Evolutionary conservation across 164 flowering plant genomes (phyloP).

Genomic region (Saururus chinensis): DNA sequence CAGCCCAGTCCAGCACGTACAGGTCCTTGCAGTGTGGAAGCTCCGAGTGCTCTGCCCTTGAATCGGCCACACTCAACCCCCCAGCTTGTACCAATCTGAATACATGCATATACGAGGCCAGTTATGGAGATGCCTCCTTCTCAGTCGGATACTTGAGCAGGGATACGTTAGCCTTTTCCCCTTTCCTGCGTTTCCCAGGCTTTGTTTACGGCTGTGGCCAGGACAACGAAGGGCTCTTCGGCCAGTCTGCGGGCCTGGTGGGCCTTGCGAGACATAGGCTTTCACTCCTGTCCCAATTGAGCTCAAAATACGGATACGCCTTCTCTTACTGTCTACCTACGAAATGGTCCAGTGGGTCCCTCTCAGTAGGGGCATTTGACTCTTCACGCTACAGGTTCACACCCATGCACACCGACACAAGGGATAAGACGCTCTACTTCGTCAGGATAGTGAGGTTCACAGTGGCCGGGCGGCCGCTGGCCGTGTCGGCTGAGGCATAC

Average conservation of each 20-base stretch:
- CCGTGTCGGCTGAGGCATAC: conserved; percentile 8
- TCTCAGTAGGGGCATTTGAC: conserved; percentile 20
- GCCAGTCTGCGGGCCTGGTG: conserved; percentile 31
- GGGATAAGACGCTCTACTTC: conserved; percentile 24
- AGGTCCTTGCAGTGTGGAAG: conserved; percentile 16
- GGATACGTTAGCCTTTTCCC: conserved; percentile 23
- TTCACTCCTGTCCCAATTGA: conserved; percentile 28
- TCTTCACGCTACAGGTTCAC: conserved; percentile 24
- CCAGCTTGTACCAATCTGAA: conserved; percentile 15
- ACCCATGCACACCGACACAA: conserved; percentile 24
- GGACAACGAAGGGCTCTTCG: conserved; percentile 41
- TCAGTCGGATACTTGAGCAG: conserved; percentile 30
- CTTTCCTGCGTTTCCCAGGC: conserved; percentile 7
- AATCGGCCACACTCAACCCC: conserved; percentile 30
- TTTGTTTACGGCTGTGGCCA: conserved; percentile 46
- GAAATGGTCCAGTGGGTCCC: conserved; percentile 12
- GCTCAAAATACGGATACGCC: conserved; percentile 20
- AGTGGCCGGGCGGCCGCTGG: conserved; percentile 18
- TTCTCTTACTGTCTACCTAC: conserved; percentile 57
- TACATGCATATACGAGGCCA: conserved; percentile 25
- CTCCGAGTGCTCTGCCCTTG: conserved; percentile 19
- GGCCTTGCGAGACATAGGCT: conserved; percentile 37
- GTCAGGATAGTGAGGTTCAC: conserved; percentile 18
- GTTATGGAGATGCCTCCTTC: conserved; percentile 39
- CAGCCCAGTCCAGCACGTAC: conserved; percentile 25